A percentile compares a stretch with the other conserved stretches of the same genome.
phyloP scores from a whole-genome alignment of 768 basidiomycete genomes.

The Mycena sanguinolenta region DNA sequence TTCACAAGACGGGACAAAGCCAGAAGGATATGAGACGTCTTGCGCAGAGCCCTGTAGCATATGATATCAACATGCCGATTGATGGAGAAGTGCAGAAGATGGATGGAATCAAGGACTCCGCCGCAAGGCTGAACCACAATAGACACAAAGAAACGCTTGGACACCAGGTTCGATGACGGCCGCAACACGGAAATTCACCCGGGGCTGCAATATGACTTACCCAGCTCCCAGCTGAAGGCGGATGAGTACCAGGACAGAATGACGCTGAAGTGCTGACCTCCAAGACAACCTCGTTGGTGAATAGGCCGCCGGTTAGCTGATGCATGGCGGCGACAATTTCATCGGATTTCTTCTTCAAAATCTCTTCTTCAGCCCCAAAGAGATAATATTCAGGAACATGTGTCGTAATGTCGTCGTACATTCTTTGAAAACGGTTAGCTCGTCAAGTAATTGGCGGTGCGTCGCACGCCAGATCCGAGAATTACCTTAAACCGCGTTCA shows the following conservation, averaged over 20 bases:
- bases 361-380: constrained; percentile 89
- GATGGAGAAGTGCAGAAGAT: constrained; percentile 11
- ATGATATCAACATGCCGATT: constrained; percentile 24
- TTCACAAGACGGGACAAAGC: constrained; percentile 73
- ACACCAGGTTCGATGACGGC: not conserved
- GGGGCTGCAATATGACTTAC: constrained; percentile 61
- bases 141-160: not conserved
- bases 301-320: constrained; percentile 48
- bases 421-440: constrained; percentile 43
- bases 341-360: constrained; percentile 77
- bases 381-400: constrained; percentile 89
- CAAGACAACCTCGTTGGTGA: constrained; percentile 72
- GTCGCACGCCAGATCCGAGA: not conserved
- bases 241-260: not conserved
- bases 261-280: constrained; percentile 53
- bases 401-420: constrained; percentile 90
- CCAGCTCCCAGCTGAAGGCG: constrained; percentile 81
- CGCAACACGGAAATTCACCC: not conserved
- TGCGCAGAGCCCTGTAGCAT: constrained; percentile 79
- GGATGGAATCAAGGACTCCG: constrained; percentile 12
- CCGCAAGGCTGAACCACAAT: constrained; percentile 5
- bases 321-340: constrained; percentile 87
- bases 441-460: not conserved
- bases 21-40: constrained; percentile 87
- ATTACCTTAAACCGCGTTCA: constrained; percentile 75